Evolutionary conservation across 2,329 filamentous ascomycete genomes (phyloP), one percentile per base, ranked within the genome.

Genomic region (Phialocephala subalpina): DNA sequence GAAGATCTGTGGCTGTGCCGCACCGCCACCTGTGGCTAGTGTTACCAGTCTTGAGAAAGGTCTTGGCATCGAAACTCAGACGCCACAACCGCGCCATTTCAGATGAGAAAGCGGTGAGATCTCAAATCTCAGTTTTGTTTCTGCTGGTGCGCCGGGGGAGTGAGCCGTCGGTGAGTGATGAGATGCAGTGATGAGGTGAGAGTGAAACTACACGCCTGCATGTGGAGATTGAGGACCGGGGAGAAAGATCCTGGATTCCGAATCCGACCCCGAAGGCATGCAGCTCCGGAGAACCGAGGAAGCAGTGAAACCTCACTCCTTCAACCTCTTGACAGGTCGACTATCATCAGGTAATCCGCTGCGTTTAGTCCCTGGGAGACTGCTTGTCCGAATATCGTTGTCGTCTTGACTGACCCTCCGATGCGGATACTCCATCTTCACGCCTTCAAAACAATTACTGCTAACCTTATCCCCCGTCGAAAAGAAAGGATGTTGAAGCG

Each of bases 401-500:
- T 97, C 94, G 75, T 99, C 96, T 73, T 97, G 91, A 73, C 92
- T 97, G 47, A 99, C 94, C 58, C 95, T 87, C 8, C 96, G 86
- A 75, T 94, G 90, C 0, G 96, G 96, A 78, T 99, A 99, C 74
- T 96, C 93, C 69, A 89, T 89, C 79, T 93, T 93, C 60, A 94
- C 85, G 0, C 94, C 94, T 74, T 97, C 93, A 72, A 99, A 99
- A 76, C 94, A 97, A 76, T 97, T 96, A 45, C 88, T 85, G 47
- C 86, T 91, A 20, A 96, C 87, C 67, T 88, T 87, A 25, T 90
- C 73, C 2, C 90, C 84, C 20, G 89, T 89, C 38, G 83, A 86
- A 77, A 99, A 99, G 79, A 97, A 98, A 0, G 92, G 89, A 73
- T 97, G 94, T 73, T 93, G 87, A n/a, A 99, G 83, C 1, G 96